Base-by-base conservation (phyloP, 163 green algal species). In the Scenedesmus sp. region DNA sequence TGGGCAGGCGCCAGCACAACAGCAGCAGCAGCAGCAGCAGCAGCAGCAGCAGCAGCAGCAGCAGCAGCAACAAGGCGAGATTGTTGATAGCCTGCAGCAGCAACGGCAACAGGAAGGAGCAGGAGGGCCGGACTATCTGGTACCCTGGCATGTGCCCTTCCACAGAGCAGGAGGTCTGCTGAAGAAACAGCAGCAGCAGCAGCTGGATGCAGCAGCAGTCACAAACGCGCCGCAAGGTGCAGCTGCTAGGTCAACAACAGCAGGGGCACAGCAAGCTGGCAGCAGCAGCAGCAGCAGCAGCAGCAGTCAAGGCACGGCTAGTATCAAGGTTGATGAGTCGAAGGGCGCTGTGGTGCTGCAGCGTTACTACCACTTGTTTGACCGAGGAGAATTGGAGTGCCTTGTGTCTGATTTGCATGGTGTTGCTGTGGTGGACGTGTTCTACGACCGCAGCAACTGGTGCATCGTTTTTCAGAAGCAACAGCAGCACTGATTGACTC, bases 361-460 rank as follows among this genome's bases (percentile, higher is more conserved):
- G 89, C 94, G 98, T 12, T 99, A 99, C 92, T 99, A 99, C 93
- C 98, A 99, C 93, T 94, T 99, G 33, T 99, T 99, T 94, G 93
- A 94, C n/a, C 49, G 93, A 51, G 96, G 95, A 0, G 98, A 99
- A 93, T 93, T 99, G 80, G 92, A 98, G 61, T 89, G 42, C 68
- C 94, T 98, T 90, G 96, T 97, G 33, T 51, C 20, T 53, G 56
- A 83, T 15, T 80, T 89, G 61, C 78, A 83, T 10, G 92, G 92
- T 0, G 94, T 94, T 0, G 24, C 44, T 1, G 51, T 99, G 42
- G 87, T 96, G 43, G 93, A 96, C 12, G 83, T 83, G 6, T 98
- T 98, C 49, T 99, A 97, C 91, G 98, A 99, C 93, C 95, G 94
- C 59, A 97, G 96, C 91, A 99, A 99, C 89, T 99, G 97, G 97